Conservation (phyloP, 495 filamentous ascomycete species). For the Aspergillus steynii region DNA sequence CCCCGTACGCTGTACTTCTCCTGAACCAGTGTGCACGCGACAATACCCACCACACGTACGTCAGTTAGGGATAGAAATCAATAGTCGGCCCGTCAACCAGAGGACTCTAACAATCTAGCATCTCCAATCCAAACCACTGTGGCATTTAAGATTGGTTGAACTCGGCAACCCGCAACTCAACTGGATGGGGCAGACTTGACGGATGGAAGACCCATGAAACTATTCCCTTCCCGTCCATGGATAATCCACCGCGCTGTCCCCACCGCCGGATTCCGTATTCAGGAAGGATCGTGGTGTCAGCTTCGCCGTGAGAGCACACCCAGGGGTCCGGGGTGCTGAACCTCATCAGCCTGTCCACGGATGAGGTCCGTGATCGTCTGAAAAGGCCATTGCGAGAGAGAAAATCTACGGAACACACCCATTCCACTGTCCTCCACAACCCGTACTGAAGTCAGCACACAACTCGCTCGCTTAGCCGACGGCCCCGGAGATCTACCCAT, state of each 20-base stretch:
- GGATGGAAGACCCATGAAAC: neutral
- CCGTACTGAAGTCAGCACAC: neutral
- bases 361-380: neutral
- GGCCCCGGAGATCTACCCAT: neutral
- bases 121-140: neutral
- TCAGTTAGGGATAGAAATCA: neutral
- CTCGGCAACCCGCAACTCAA: neutral
- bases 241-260: slow-evolving; percentile 4
- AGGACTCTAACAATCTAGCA: neutral
- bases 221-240: slow-evolving; percentile 5
- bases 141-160: neutral
- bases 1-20: no score
- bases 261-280: slow-evolving; percentile 7
- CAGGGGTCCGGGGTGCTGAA: neutral
- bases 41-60: no score
- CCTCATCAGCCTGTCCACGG: slow-evolving; percentile 8
- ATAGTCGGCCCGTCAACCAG: neutral
- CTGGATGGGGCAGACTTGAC: neutral
- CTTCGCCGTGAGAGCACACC: neutral
- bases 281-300: slow-evolving; percentile 10
- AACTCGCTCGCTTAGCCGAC: neutral
- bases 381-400: neutral
- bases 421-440: neutral
- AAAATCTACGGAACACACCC: neutral
- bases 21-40: no score